Evolutionary conservation across 2,329 filamentous ascomycete genomes (phyloP), one percentile per base, ranked within the genome.

Genomic region (Fusarium drepaniforme): DNA sequence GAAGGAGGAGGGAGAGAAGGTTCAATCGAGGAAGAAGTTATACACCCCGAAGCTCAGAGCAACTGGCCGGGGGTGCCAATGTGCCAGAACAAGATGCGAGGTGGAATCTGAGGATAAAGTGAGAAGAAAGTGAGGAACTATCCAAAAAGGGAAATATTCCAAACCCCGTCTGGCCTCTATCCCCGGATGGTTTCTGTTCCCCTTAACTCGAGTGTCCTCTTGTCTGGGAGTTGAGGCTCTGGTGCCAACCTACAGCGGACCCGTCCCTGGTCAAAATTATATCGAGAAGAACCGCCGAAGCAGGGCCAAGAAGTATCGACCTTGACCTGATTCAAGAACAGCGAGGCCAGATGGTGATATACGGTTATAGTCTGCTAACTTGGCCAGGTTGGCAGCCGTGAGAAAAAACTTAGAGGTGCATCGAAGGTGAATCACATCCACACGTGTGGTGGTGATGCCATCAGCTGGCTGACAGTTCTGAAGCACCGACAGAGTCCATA

Each of bases 381-480:
- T 58, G 9, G 9, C 56, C 33, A 23, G 9, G 13, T 44, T 30
- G 21, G 33, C 30, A 25, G 16, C 30, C 16, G 46, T 15, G 8
- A 28, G 28, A 35, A 35, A 37, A 63, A 13, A 37, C 35, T 21
- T 28, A 2, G 18, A 51, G 13, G 51, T 28, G 13, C 11, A 12
- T 46, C 44, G 28, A 37, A n/a, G 33, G 42, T 71, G 59, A 73
- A 57, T 64, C 37, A 64, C 18, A 25, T 16, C 46, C 21, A 28
- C 30, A 53, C 15, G 16, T 16, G 35, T 46, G 15, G 42, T 66
- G 33, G 35, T 57, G 46, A 13, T 35, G 40, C n/a, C 18, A n/a
- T 66, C 23, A 44, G 37, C 44, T 60, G 44, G 57, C 51, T 60
- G 46, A 53, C 56, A 62, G 44, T 40, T 74, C 42, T 51, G 4